These are phyloP conservation scores for Solanum lycopersicoides DNA, from an alignment of 257 asterid species.

Conservation along the genomic window DNA sequence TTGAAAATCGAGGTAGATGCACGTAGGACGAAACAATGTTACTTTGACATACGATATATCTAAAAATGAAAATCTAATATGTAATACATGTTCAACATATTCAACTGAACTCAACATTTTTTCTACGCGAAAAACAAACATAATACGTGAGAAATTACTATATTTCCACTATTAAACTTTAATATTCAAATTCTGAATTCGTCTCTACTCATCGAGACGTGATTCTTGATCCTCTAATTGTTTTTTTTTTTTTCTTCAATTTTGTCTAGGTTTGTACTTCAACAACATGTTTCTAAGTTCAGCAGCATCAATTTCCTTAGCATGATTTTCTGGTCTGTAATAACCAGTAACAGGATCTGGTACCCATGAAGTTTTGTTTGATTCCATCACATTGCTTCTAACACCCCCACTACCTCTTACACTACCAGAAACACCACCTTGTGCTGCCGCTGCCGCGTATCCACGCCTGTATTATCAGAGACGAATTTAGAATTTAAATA, in stretches of 20 bases:
- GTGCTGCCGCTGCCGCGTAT: conserved; percentile 14
- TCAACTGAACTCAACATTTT: background rate
- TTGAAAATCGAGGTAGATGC: background rate
- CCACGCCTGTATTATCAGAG: conserved; percentile 10
- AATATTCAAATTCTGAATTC: background rate
- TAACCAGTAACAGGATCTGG: conserved; percentile 82
- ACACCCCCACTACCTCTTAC: background rate
- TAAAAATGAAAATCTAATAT: background rate
- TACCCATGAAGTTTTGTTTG: conserved; percentile 45
- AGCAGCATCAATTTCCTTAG: conserved; percentile 45
- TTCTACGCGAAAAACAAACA: background rate
- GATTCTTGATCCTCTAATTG: background rate
- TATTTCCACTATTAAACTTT: too few relatives aligned
- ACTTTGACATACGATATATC: background rate
- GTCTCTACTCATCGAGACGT: background rate
- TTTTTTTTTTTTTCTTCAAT: background rate
- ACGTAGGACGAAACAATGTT: background rate
- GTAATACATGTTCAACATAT: background rate
- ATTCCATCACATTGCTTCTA: conserved; percentile 20
- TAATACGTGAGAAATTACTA: background rate
- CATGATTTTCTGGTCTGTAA: conserved; percentile 58
- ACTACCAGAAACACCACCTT: conserved; percentile 1
- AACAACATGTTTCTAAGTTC: conserved; percentile 41
- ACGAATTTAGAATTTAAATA: background rate
- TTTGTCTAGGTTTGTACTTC: conserved; percentile 21